Evolutionary conservation across 2,329 filamentous ascomycete species (phyloP), one percentile per base, ranked within the genome.

Genomic region (Penicillium sp.): DNA sequence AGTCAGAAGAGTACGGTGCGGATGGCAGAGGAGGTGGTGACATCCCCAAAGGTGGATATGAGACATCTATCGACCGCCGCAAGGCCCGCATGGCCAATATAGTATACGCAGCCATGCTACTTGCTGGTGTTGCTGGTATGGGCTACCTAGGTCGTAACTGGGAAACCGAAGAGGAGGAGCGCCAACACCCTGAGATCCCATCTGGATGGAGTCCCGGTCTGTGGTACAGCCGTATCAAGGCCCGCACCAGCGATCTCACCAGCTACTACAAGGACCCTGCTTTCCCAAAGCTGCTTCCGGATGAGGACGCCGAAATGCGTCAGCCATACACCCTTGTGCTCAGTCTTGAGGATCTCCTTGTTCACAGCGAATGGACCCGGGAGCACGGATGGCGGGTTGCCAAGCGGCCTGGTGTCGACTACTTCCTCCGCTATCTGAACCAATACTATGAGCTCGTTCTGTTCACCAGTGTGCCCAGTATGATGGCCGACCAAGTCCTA

Each of bases 371-470:
- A 72, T 99, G 94, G 94, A 85, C 86, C 25, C 85, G 93, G 55
- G 90, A 97, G 72, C 89, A 97, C 70, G 94, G 94, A 56, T 99
- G 94, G 91, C 86, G 93, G 64, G 83, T 95, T 59, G 94, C 94
- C 28, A 99, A 99, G 80, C 85, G 94, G 47, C 94, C 94, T 35
- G 94, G 94, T 43, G 84, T 95, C 59, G 94, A 99, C 77, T 99
- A 99, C 79, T 99, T 99, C 79, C 79, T 99, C 61, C 90, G 90
- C 69, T 99, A 99, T 74, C 83, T 99, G 46, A 93, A 90, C 76
- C 92, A 97, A 75, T 97, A 99, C 82, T 99, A 97, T 72, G 94
- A 99, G 75, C 82, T 99, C 52, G 94, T 97, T 50, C 85, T 99
- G 61, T 99, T 97, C 78, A 99, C 94, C 31, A 90, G 85, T 37